phyloP scores from a whole-genome alignment of 768 basidiomycete species.

The Scleroderma citrinum region DNA sequence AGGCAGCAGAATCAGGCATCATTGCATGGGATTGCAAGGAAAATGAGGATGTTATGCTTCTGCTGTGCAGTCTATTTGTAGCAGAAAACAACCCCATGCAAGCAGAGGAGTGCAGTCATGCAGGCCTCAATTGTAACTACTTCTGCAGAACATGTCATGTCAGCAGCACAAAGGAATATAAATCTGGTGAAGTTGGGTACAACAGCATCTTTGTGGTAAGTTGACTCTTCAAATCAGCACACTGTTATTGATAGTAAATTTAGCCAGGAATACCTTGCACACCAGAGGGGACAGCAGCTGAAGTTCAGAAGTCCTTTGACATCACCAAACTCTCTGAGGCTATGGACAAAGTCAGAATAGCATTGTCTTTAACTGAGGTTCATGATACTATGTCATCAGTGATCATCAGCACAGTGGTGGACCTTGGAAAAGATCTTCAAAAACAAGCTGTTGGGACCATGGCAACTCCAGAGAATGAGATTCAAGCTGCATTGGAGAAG shows the following conservation, averaged over 20 bases:
- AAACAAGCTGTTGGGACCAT: not conserved
- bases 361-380: not conserved
- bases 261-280: not conserved
- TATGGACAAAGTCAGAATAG: not conserved
- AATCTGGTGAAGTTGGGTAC: constrained; percentile 30
- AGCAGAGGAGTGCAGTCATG: constrained; percentile 27
- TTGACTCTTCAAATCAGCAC: not conserved
- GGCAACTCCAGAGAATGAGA: not conserved
- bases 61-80: constrained; percentile 17
- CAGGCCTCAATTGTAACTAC: constrained; percentile 34
- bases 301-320: not conserved
- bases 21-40: constrained; percentile 24
- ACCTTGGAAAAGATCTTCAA: constrained; percentile 1
- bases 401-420: not conserved
- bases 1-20: constrained; percentile 8
- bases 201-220: constrained; percentile 28
- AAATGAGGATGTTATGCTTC: constrained; percentile 13
- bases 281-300: not conserved
- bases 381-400: not conserved
- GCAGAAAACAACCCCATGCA: constrained; percentile 35
- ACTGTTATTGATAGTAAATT: not conserved
- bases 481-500: not conserved
- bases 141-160: constrained; percentile 36
- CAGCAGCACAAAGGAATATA: constrained; percentile 31
- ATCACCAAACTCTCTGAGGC: not conserved